phyloP scores from a whole-genome alignment of 116 monocot species.

The Phalaenopsis hybrid region DNA sequence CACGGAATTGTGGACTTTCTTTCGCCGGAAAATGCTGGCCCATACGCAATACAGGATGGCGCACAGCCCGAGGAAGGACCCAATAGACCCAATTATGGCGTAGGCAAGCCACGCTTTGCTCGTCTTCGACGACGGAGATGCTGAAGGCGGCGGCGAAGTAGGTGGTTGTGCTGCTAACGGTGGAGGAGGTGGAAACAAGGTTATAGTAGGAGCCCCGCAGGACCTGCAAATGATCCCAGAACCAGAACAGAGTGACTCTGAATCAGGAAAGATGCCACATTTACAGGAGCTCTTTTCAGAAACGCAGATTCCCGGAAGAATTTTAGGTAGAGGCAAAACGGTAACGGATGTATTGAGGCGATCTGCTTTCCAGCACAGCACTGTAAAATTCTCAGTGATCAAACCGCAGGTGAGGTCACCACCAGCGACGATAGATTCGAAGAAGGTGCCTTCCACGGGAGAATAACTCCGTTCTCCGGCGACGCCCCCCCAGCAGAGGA shows the following conservation, averaged over 20 bases:
- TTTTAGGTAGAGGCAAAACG: constrained; percentile 20
- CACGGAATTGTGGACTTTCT: constrained; percentile 78
- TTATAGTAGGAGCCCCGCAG: not conserved
- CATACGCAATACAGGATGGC: constrained; percentile 41
- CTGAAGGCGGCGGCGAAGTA: not conserved
- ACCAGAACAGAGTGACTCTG: constrained; percentile 45
- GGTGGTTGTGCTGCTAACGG: constrained; percentile 12
- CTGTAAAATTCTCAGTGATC: constrained; percentile 32
- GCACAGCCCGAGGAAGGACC: constrained; percentile 46
- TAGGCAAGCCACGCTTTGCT: constrained; percentile 32
- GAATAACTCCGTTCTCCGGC: not conserved
- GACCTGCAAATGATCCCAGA: constrained; percentile 53
- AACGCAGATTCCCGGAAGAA: constrained; percentile 68
- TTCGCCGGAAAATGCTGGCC: constrained; percentile 37
- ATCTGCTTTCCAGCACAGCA: constrained; percentile 52
- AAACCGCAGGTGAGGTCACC: constrained; percentile 73
- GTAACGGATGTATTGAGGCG: not conserved
- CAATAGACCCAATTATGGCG: constrained; percentile 56
- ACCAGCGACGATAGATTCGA: constrained; percentile 61
- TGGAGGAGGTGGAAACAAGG: not conserved
- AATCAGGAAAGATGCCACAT: constrained; percentile 41
- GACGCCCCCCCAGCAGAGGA: constrained; percentile 57
- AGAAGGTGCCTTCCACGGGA: constrained; percentile 23
- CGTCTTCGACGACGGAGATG: constrained; percentile 8
- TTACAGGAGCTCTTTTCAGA: constrained; percentile 13